Evolutionary conservation across 768 basidiomycete genomes (phyloP).

Genomic region (Lactarius deliciosus): DNA sequence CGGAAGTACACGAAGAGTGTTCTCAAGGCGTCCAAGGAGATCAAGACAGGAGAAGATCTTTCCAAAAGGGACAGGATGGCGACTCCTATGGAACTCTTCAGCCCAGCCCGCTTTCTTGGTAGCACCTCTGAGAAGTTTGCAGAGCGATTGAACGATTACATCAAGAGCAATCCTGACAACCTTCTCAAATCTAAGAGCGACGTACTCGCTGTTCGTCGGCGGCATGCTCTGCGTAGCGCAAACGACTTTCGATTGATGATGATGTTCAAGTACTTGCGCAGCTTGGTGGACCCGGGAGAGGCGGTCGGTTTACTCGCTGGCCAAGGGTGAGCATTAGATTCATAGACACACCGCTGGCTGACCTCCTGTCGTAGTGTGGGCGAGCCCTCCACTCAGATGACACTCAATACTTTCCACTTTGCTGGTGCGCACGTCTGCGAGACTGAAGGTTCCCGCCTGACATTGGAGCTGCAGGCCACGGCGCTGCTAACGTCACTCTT

Average conservation of each 20-base stretch:
- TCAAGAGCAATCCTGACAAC: slow-evolving; percentile 66
- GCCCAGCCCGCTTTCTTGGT: slow-evolving; percentile 79
- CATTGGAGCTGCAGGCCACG: slow-evolving; percentile 65
- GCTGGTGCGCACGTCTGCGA: slow-evolving; percentile 59
- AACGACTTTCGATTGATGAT: slow-evolving; percentile 78
- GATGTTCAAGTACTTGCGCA: slow-evolving; percentile 90
- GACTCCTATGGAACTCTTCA: slow-evolving; percentile 73
- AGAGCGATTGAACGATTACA: slow-evolving; percentile 71
- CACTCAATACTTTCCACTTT: slow-evolving; percentile 98
- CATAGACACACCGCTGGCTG: background rate
- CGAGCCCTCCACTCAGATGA: slow-evolving; percentile 99
- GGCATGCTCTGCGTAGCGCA: slow-evolving; percentile 47
- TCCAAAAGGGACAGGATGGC: slow-evolving; percentile 61
- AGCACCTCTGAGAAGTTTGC: slow-evolving; percentile 93
- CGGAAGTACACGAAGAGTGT: slow-evolving; percentile 84
- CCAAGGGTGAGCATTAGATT: slow-evolving; percentile 72
- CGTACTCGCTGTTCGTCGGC: slow-evolving; percentile 43
- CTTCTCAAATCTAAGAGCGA: slow-evolving; percentile 46
- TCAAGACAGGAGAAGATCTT: slow-evolving; percentile 41
- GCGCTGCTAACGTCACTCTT: slow-evolving; percentile 97
- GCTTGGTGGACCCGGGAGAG: slow-evolving; percentile 95
- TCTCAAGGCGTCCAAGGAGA: slow-evolving; percentile 64
- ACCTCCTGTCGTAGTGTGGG: slow-evolving; percentile 65
- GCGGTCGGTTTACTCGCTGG: slow-evolving; percentile 97
- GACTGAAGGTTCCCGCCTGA: slow-evolving; percentile 13